These are phyloP conservation scores for Boletus reticulatus DNA, from an alignment of 768 basidiomycete genomes.

Conservation along the genomic window DNA sequence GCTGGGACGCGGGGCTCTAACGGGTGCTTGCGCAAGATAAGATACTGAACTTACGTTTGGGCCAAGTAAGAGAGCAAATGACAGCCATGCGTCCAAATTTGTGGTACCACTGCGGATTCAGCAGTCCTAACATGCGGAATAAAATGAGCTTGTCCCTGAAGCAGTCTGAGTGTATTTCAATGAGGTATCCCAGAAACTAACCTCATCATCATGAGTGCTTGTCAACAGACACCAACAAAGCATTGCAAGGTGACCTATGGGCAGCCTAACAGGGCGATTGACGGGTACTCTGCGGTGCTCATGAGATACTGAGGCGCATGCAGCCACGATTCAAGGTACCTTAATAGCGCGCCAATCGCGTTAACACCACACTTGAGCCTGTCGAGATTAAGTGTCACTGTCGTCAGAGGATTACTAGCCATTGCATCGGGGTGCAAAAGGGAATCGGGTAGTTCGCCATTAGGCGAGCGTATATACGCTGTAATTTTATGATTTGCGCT, in stretches of 20 bases:
- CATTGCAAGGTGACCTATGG: slow-evolving; percentile 59
- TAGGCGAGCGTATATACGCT: slow-evolving; percentile 1
- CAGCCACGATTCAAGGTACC: slow-evolving; percentile 33
- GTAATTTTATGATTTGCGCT: slow-evolving; percentile 28
- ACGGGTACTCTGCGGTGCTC: slow-evolving; percentile 43
- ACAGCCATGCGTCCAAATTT: slow-evolving; percentile 55
- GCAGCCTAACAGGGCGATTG: slow-evolving; percentile 64
- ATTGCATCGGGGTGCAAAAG: slow-evolving; percentile 14
- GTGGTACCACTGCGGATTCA: slow-evolving; percentile 46
- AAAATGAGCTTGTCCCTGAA: slow-evolving; percentile 45
- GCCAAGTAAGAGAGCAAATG: slow-evolving; percentile 48
- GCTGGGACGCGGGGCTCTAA: slow-evolving; percentile 35
- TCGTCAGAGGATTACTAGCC: slow-evolving; percentile 46
- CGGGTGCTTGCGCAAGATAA: background rate
- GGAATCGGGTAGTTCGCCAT: slow-evolving; percentile 7
- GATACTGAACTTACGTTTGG: slow-evolving; percentile 40
- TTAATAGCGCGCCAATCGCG: slow-evolving; percentile 53
- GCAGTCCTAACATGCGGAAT: slow-evolving; percentile 53
- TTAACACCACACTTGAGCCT: slow-evolving; percentile 53
- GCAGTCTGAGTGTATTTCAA: slow-evolving; percentile 2
- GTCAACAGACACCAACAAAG: slow-evolving; percentile 51
- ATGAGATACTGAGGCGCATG: background rate
- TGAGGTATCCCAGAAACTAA: slow-evolving; percentile 16
- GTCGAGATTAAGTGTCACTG: slow-evolving; percentile 58
- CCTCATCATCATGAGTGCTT: slow-evolving; percentile 47